These are phyloP conservation scores for Penicillium atrosanguineum DNA, from an alignment of 495 filamentous ascomycete genomes.

Conservation along the genomic window DNA sequence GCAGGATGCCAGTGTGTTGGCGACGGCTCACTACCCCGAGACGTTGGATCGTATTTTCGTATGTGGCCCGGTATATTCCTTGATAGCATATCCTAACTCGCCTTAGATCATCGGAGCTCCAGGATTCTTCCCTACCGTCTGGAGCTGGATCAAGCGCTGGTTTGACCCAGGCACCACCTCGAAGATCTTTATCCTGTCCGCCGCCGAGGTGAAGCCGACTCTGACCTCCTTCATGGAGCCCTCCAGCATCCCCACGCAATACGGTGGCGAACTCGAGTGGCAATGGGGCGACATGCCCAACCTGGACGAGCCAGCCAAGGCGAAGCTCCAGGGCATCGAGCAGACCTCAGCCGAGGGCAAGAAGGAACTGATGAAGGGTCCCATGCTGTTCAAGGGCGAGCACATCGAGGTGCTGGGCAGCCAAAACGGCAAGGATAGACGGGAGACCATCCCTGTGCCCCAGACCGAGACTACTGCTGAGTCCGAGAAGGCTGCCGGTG, in stretches of 20 bases:
- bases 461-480: slow-evolving; percentile 3
- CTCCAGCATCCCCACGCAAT: slow-evolving; percentile 75
- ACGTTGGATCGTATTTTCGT: slow-evolving; percentile 85
- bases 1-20: slow-evolving; percentile 81
- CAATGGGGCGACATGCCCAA: slow-evolving; percentile 69
- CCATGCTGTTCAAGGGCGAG: slow-evolving; percentile 40
- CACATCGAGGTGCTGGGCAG: slow-evolving; percentile 40
- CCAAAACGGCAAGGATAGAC: slow-evolving; percentile 37
- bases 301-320: slow-evolving; percentile 58
- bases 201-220: slow-evolving; percentile 66
- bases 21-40: slow-evolving; percentile 92
- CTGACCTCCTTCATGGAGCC: slow-evolving; percentile 78
- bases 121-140: slow-evolving; percentile 87
- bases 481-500: slow-evolving; percentile 1
- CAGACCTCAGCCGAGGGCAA: slow-evolving; percentile 28
- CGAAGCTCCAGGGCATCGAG: slow-evolving; percentile 43
- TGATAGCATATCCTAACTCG: not conserved
- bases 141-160: slow-evolving; percentile 95
- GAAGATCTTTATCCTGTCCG: slow-evolving; percentile 84
- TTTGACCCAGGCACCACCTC: slow-evolving; percentile 90
- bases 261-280: slow-evolving; percentile 81
- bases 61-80: slow-evolving; percentile 25
- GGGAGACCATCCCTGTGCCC: slow-evolving; percentile 31
- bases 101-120: slow-evolving; percentile 82
- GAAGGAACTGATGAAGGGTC: slow-evolving; percentile 38